A percentile compares a stretch with the other conserved stretches of the same genome.
These are phyloP conservation scores for Ramichloridium luteum DNA, from an alignment of 2,329 filamentous ascomycete species.

Conservation along the genomic window DNA sequence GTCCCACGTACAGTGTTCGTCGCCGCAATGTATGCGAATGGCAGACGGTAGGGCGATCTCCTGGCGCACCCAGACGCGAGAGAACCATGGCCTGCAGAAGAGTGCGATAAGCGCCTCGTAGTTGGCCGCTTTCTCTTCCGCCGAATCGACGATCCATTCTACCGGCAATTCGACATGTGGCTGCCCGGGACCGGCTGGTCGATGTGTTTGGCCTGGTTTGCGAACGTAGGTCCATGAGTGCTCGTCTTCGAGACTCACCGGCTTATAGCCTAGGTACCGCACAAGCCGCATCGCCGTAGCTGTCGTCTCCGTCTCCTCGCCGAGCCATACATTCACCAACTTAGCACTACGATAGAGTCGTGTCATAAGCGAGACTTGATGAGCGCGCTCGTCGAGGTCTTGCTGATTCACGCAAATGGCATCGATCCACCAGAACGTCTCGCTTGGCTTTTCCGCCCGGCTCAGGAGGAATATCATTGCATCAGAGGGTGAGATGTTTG, in stretches of 20 bases:
- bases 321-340: background rate
- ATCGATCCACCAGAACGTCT: slow-evolving; percentile 2
- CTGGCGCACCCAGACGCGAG: slow-evolving; percentile 1
- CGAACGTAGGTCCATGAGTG: background rate
- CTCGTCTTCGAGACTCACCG: background rate
- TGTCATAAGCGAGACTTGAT: slow-evolving; percentile 1
- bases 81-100: slow-evolving; percentile 1
- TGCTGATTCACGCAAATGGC: background rate
- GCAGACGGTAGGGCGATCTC: slow-evolving; percentile 1
- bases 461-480: background rate
- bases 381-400: background rate
- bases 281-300: background rate
- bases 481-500: background rate
- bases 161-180: background rate
- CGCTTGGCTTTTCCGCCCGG: background rate
- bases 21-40: background rate
- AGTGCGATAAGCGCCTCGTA: background rate
- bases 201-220: background rate
- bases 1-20: background rate
- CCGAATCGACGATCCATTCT: background rate
- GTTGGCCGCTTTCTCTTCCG: background rate
- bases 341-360: background rate
- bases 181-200: background rate
- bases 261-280: background rate
- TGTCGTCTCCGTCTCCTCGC: background rate